These are phyloP conservation scores for Danielia oregonensis DNA, from an alignment of 805 yeast genomes.

Conservation along the genomic window DNA sequence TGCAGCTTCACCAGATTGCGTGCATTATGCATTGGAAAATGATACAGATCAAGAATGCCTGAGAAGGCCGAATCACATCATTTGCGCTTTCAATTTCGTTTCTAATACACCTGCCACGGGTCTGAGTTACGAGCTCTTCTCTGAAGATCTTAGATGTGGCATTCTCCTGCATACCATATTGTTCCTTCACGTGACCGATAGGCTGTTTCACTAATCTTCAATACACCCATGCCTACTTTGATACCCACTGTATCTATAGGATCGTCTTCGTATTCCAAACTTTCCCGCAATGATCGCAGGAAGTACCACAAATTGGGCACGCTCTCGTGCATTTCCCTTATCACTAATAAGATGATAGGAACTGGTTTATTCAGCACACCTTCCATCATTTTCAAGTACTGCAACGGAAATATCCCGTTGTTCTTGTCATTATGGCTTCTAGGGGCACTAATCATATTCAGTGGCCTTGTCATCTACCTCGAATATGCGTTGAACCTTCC, in stretches of 20 bases:
- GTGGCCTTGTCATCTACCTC: conserved; percentile 38
- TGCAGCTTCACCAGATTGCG: too few relatives aligned
- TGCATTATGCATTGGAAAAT: too few relatives aligned
- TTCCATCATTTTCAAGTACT: conserved; percentile 55
- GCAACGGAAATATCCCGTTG: conserved; percentile 35
- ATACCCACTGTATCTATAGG: conserved; percentile 9
- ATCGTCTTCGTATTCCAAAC: conserved; percentile 6
- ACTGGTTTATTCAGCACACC: conserved; percentile 73
- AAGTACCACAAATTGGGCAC: conserved; percentile 19
- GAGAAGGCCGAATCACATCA: too few relatives aligned
- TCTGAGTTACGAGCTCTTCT: too few relatives aligned
- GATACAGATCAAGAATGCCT: too few relatives aligned
- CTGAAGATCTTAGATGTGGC: too few relatives aligned
- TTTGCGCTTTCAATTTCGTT: too few relatives aligned
- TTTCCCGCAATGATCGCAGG: conserved; percentile 5
- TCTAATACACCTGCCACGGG: too few relatives aligned
- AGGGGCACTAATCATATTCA: conserved; percentile 35
- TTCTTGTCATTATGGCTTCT: conserved; percentile 30
- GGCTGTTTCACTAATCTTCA: not conserved
- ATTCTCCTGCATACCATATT: too few relatives aligned
- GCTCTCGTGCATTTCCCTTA: conserved; percentile 40
- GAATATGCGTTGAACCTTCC: conserved; percentile 40
- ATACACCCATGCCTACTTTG: conserved; percentile 10
- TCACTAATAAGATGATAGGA: conserved; percentile 68
- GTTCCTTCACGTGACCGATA: conserved; percentile 3